These are phyloP conservation scores for Closterium sp. DNA, from an alignment of 139 green algal species.

Conservation along the genomic window DNA sequence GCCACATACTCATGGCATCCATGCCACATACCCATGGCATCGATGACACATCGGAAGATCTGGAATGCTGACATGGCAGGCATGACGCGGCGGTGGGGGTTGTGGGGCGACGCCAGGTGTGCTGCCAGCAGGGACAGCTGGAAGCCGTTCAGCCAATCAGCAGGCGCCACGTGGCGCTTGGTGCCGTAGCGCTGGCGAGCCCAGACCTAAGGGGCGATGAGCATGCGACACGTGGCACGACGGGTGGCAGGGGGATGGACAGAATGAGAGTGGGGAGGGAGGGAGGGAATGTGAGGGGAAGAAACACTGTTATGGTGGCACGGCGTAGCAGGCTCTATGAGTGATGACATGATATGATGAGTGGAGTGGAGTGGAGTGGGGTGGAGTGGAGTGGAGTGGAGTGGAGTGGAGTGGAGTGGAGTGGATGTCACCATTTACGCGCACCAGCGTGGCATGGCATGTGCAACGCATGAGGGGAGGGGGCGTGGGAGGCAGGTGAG, in stretches of 20 bases:
- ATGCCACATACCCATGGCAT: slow-evolving; percentile 21
- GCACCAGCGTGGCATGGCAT: no score
- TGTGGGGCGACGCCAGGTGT: slow-evolving; percentile 26
- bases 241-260: not conserved
- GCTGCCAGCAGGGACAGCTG: slow-evolving; percentile 40
- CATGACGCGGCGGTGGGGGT: not conserved
- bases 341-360: no score
- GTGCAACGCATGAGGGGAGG: no score
- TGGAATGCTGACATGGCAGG: slow-evolving; percentile 44
- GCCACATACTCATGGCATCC: no score
- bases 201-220: slow-evolving; percentile 33
- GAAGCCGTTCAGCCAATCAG: slow-evolving; percentile 42
- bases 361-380: no score
- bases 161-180: slow-evolving; percentile 21
- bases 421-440: no score
- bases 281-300: no score
- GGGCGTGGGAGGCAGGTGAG: no score
- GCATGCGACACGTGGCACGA: not conserved
- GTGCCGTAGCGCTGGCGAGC: slow-evolving; percentile 17
- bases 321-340: no score
- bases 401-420: no score
- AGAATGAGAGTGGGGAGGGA: not conserved
- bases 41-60: slow-evolving; percentile 46
- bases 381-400: no score
- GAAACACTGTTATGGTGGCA: no score